Percentiles rank a stretch among this genome's conserved stretches.
These are phyloP conservation scores for Candolleomyces eurysporus DNA, from an alignment of 768 basidiomycete genomes.

Conservation along the genomic window DNA sequence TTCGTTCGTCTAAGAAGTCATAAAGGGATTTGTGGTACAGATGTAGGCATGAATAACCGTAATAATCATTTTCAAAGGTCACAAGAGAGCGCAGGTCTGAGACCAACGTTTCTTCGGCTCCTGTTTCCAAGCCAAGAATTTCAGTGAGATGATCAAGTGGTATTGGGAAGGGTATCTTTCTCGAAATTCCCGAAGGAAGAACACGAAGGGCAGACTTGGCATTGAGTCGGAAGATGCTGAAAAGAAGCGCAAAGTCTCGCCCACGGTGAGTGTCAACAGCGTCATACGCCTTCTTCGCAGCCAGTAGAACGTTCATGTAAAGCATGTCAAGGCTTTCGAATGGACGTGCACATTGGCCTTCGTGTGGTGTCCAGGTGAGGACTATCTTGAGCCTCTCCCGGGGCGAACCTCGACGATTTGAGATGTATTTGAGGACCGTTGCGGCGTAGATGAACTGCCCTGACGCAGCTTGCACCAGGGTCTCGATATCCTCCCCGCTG, in stretches of 20 bases:
- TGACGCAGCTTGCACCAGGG: neutral
- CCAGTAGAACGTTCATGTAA: neutral
- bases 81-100: neutral
- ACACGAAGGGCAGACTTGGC: too few relatives aligned
- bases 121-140: too few relatives aligned
- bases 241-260: neutral
- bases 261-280: neutral
- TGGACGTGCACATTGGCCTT: neutral
- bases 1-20: neutral
- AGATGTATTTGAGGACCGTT: neutral
- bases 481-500: neutral
- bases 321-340: neutral
- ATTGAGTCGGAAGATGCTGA: neutral
- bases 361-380: neutral
- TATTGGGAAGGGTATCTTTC: too few relatives aligned
- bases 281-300: neutral
- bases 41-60: neutral
- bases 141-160: too few relatives aligned
- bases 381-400: neutral
- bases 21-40: neutral
- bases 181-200: too few relatives aligned
- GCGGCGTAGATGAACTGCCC: slow-evolving; percentile 9
- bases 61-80: neutral
- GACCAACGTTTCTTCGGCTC: neutral
- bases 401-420: neutral